Conservation (phyloP, 345 rosid species). For the Moricandia moricandioides region DNA sequence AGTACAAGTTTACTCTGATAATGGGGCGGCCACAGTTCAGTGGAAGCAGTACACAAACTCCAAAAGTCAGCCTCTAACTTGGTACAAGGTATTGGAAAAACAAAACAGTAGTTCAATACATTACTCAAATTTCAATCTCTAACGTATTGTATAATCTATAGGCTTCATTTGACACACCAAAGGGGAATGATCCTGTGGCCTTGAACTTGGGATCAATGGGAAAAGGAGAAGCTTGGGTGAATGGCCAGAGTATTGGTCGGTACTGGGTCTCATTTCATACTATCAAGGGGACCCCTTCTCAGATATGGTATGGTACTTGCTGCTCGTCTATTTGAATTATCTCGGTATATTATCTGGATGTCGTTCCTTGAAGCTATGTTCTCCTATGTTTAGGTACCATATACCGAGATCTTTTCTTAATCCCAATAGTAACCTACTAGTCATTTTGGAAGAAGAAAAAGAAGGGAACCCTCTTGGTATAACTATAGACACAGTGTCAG, state of each 20-base stretch:
- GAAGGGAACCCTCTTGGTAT: conserved; percentile 50
- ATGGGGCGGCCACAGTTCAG: conserved; percentile 42
- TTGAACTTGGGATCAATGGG: conserved; percentile 71
- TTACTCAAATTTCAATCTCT: conserved; percentile 9
- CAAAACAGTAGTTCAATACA: neutral
- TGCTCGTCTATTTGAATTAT: neutral
- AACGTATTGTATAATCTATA: conserved; percentile 5
- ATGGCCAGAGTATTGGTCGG: conserved; percentile 77
- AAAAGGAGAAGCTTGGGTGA: conserved; percentile 84
- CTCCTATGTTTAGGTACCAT: conserved; percentile 44
- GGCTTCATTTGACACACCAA: conserved; percentile 63
- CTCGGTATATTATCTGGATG: neutral
- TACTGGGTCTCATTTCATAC: conserved; percentile 69
- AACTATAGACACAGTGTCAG: conserved; percentile 43
- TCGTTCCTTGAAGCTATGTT: conserved; percentile 14
- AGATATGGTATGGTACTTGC: conserved; percentile 49
- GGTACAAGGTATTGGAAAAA: conserved; percentile 71
- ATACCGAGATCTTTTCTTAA: conserved; percentile 58
- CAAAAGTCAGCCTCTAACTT: conserved; percentile 46
- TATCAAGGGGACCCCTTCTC: conserved; percentile 55
- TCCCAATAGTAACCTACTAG: conserved; percentile 42
- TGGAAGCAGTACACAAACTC: conserved; percentile 52
- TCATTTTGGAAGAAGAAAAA: conserved; percentile 56
- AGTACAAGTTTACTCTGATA: conserved; percentile 42
- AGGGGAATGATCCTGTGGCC: conserved; percentile 55